These are phyloP conservation scores for Tetraselmis chui DNA, from an alignment of 139 green algal genomes.

Conservation along the genomic window DNA sequence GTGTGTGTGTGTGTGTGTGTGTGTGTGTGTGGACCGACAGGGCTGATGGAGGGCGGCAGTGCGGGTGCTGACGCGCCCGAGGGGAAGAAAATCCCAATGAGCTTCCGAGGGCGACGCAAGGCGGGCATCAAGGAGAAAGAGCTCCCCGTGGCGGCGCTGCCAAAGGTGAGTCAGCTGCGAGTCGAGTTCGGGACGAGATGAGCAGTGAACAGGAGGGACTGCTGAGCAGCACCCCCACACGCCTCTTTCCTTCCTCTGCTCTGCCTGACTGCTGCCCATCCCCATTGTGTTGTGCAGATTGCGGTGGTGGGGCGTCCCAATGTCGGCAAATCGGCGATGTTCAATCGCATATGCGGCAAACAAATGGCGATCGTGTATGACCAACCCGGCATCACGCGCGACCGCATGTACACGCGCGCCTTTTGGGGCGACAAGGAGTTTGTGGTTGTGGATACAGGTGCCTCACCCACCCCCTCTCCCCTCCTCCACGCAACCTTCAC, in stretches of 20 bases:
- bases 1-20: background rate
- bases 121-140: background rate
- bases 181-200: too few species aligned
- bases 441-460: constrained; percentile 91
- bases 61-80: background rate
- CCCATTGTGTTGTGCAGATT: background rate
- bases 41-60: background rate
- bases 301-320: constrained; percentile 69
- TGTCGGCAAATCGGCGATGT: constrained; percentile 94
- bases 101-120: background rate
- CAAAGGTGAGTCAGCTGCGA: too few species aligned
- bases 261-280: too few species aligned
- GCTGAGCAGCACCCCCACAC: too few species aligned
- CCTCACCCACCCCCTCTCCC: background rate
- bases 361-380: constrained; percentile 91
- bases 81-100: background rate
- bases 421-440: constrained; percentile 88
- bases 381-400: constrained; percentile 85
- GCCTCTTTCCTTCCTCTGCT: too few species aligned
- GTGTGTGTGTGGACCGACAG: background rate
- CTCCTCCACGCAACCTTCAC: background rate
- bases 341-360: constrained; percentile 84
- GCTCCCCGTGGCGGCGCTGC: background rate
- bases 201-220: too few species aligned
- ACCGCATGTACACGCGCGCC: constrained; percentile 84